Evolutionary conservation across 345 rosid genomes (phyloP), one percentile per base, ranked within the genome.

Genomic region (Anacardium occidentale): DNA sequence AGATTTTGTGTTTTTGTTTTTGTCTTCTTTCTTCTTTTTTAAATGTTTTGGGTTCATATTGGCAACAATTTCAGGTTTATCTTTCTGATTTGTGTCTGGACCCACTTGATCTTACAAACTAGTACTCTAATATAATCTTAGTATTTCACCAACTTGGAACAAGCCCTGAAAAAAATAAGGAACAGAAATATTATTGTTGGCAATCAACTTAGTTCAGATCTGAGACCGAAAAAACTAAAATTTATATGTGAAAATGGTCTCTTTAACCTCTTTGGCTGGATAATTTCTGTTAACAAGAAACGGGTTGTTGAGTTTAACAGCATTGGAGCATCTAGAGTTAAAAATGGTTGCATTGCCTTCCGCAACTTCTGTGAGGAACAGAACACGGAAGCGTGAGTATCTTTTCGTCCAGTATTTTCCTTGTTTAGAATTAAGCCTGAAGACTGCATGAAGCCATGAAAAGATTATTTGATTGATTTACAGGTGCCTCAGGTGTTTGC

Each of bases 291-390:
- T 59, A 69, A 59, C 69, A 65, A 54, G 64, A 73, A 65, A 45
- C 50, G 67, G 56, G 40, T 51, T 75, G 60, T 61, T 74, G 70
- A 82, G 62, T 10, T 78, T 20, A 75, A 80, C 94, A 95, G 99
- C 87, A 88, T 95, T 66, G 99, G 97, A 55, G 99, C 98, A 68
- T 89, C 86, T 74, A 86, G 96, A 81, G 89, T 92, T 47, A 92
- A 88, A 79, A 88, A 87, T 78, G 89, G 86, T 68, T 92, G 99
- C 77, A 78, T 95, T 64, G 85, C 85, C 62, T 90, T 95, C 78
- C 98, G 97, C 78, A 86, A 52, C 81, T 87, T 78, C 82, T 95
- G 95, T 22, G 94, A 90, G 75, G 91, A 89, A 74, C 92, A 88
- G 78, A 92, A 92, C 71, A 69, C 75, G 66, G 94, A 91, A 66